phyloP scores from a whole-genome alignment of 495 filamentous ascomycete genomes.

The Cercophora scortea region DNA sequence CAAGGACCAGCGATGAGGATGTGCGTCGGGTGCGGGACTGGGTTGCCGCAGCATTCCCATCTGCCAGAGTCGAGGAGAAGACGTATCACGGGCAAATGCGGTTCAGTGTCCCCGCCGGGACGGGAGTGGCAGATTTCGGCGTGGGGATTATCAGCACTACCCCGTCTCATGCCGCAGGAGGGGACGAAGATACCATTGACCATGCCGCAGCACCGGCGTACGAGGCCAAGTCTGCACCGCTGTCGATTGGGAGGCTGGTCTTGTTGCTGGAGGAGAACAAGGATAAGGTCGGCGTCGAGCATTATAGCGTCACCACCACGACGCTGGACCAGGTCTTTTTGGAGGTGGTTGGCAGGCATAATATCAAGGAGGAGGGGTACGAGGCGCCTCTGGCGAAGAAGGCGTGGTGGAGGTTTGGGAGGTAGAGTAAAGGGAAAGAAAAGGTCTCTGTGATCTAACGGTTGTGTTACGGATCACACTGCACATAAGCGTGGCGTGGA shows the following conservation, averaged over 20 bases:
- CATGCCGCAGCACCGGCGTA: background rate
- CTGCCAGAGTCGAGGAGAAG: constrained; percentile 58
- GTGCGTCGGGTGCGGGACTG: constrained; percentile 56
- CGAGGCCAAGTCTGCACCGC: background rate
- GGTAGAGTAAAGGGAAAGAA: too few relatives aligned
- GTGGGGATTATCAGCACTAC: constrained; percentile 5
- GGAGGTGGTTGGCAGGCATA: constrained; percentile 66
- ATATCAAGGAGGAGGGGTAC: constrained; percentile 71
- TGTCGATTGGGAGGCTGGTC: constrained; percentile 56
- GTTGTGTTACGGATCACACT: too few relatives aligned
- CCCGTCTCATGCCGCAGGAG: too few relatives aligned
- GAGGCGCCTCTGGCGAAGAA: constrained; percentile 28
- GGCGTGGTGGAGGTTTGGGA: constrained; percentile 10
- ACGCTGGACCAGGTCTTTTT: constrained; percentile 86
- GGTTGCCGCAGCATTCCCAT: constrained; percentile 47
- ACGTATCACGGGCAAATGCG: constrained; percentile 77
- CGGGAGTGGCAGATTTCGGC: background rate
- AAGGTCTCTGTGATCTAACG: too few relatives aligned
- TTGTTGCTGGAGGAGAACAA: constrained; percentile 61
- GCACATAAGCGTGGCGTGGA: too few relatives aligned
- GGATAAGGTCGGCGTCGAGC: constrained; percentile 59
- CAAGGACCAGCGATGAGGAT: constrained; percentile 56
- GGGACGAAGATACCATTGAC: constrained; percentile 4
- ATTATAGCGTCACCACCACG: constrained; percentile 73
- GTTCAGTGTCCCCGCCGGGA: constrained; percentile 56